Base-by-base conservation (phyloP, 306 rosid genomes). In the Astragalus glycyphyllos region DNA sequence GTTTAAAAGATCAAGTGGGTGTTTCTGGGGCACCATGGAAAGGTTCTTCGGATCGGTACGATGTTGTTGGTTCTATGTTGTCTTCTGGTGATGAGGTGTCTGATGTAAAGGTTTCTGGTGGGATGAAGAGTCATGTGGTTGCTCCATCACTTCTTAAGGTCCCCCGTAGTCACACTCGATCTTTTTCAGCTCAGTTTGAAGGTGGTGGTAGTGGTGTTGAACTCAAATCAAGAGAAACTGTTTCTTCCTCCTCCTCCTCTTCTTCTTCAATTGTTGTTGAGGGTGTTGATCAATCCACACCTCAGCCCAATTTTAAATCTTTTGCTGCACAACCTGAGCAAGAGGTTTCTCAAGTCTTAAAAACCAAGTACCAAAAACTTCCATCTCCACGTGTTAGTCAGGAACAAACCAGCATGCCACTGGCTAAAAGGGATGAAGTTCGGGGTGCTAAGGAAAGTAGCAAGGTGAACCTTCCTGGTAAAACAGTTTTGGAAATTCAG, bases 121-220 rank as follows among this genome's bases (percentile, higher is more conserved):
- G 80, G 61, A 44, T 38, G 69, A 84, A 80, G 71, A 89, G 81
- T 84, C 81, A 65, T 61, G 57, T 73, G 16, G 81, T 82, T 65
- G 65, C 74, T 63, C 87, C 70, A 16, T 84, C 93, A 35, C 81
- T 81, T 69, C 4, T 79, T 56, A 81, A 82, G 83, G 77, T 70
- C 77, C 83, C 80, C 44, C 96, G 69, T 40, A 69, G 80, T 81
- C 97, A 84, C 81, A 85, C 90, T 68, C 87, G 87, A 42, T 89
- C 99, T 48, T 73, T 73, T 8, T 87, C 96, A 4, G 96, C 91
- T 54, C 97, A 95, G 68, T 79, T 79, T 74, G 97, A 89, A 38
- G 20, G 48, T 59, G 46, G 58, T 17, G 20, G 67, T 10, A 80
- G 80, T 74, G 88, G 78, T 68, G 51, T 50, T 65, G 96, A 87